Base-by-base conservation (phyloP, 73 alveolate genomes). In the Loxodes magnus region DNA sequence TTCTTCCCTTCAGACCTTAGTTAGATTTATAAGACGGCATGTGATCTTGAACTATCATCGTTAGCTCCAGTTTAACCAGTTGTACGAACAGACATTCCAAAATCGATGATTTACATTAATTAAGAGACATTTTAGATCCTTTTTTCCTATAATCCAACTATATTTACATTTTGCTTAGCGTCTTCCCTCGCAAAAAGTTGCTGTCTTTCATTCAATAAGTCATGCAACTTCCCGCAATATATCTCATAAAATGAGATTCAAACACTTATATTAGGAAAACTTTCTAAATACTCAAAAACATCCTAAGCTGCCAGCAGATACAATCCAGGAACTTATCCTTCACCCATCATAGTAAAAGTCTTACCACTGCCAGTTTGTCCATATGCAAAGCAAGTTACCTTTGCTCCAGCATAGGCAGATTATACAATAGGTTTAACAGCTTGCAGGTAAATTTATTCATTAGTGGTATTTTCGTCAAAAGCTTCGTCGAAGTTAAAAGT, bases 181-280 rank as follows among this genome's bases (percentile, higher is more conserved):
- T 95, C 97, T 76, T 95, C 99, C 61, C 99, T 73, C 29, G 96
- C 96, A 35, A 71, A 79, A 7, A 90, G 85, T 36, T 74, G 75
- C 37, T 71, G 54, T 74, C 97, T 72, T 30, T 90, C 88, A 74
- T 95, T 93, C 29, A 95, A 74, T 38, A 95, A 76, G 74, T 95
- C 99, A 70, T 70, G 88, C 41, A 95, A 88, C 77, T 95, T 95
- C 33, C 99, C 99, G 67, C 99, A 95, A 70, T 95, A 95, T 48
- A 95, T 95, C 72, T 95, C 99, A 71, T 93, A 95, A 70, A 95
- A 95, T 16, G 98, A 84, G 31, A 95, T 82, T 57, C 69, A 68
- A 6, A 93, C 78, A 17, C 79, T 61, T 19, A 90, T 69, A 56
- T 84, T 86, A 5, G 76, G 62, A 50, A 51, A 77, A 20, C 56